Evolutionary conservation across 345 rosid species (phyloP).

Genomic region (Clausena lansium): DNA sequence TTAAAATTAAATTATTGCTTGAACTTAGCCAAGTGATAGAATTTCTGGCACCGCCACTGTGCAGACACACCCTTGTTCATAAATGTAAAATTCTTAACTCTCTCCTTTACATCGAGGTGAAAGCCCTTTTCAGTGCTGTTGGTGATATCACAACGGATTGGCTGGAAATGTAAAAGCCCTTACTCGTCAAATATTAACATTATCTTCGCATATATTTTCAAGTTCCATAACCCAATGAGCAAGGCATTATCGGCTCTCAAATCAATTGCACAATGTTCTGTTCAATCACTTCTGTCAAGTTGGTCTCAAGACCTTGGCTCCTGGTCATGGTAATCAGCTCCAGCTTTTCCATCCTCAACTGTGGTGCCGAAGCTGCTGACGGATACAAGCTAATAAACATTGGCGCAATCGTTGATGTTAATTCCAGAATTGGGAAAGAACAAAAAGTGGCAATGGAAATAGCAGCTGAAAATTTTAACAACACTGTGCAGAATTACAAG

Average conservation of each 20-base stretch:
- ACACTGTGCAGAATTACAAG: conserved; percentile 10
- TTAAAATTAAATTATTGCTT: too few species aligned
- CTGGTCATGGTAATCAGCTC: conserved; percentile 1
- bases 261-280: background rate
- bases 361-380: conserved; percentile 22
- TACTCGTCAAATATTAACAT: too few species aligned
- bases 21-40: too few species aligned
- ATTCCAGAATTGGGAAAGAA: conserved; percentile 37
- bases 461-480: conserved; percentile 36
- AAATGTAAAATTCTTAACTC: too few species aligned
- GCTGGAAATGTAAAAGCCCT: too few species aligned
- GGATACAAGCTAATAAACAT: conserved; percentile 18
- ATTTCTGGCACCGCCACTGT: too few species aligned
- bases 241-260: background rate
- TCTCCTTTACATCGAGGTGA: too few species aligned
- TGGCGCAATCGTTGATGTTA: conserved; percentile 42
- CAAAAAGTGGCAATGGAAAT: conserved; percentile 41
- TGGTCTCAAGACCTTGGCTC: conserved; percentile 10
- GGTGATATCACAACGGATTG: too few species aligned
- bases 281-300: background rate
- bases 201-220: background rate
- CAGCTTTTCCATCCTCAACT: background rate
- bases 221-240: background rate
- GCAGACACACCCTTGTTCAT: too few species aligned
- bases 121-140: too few species aligned